phyloP scores from a whole-genome alignment of 768 basidiomycete species.

The Naematelia encephala region DNA sequence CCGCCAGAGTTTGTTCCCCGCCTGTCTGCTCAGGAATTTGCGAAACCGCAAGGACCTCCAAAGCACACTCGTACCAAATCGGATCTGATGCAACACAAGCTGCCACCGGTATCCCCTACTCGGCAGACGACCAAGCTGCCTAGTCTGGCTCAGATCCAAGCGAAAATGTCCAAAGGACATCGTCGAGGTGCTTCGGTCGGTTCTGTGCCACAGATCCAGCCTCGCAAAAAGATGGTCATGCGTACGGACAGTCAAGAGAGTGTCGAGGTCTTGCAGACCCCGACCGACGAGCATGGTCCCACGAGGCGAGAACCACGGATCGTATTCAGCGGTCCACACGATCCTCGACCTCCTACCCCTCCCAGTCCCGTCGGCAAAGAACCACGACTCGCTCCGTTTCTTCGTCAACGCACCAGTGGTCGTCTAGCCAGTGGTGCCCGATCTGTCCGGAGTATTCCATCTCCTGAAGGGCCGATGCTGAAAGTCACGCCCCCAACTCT shows the following conservation, averaged over 20 bases:
- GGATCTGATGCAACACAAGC: slow-evolving; percentile 9
- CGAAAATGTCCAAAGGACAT: slow-evolving; percentile 24
- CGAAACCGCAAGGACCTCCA: slow-evolving; percentile 8
- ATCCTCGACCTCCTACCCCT: slow-evolving; percentile 29
- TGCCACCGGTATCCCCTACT: slow-evolving; percentile 8
- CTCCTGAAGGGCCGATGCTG: slow-evolving; percentile 20
- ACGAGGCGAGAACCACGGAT: slow-evolving; percentile 16
- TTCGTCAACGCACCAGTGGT: slow-evolving; percentile 32
- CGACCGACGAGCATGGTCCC: slow-evolving; percentile 25
- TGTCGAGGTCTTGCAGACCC: slow-evolving; percentile 31
- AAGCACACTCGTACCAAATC: slow-evolving; percentile 29
- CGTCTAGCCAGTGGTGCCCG: slow-evolving; percentile 15
- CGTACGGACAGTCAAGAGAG: slow-evolving; percentile 26
- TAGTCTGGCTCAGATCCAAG: slow-evolving; percentile 39
- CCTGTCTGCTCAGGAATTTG: slow-evolving; percentile 34
- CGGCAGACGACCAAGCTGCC: slow-evolving; percentile 24
- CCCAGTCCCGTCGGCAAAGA: slow-evolving; percentile 19
- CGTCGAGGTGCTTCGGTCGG: slow-evolving; percentile 22
- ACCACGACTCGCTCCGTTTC: slow-evolving; percentile 33
- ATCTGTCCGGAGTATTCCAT: background rate
- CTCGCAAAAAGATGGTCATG: slow-evolving; percentile 7
- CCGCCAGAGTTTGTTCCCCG: slow-evolving; percentile 42
- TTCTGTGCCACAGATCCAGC: slow-evolving; percentile 9
- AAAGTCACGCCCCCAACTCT: slow-evolving; percentile 28
- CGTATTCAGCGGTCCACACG: slow-evolving; percentile 17